Evolutionary conservation across 1,139 yeast species (phyloP).

Genomic region (Geotrichum reessii): DNA sequence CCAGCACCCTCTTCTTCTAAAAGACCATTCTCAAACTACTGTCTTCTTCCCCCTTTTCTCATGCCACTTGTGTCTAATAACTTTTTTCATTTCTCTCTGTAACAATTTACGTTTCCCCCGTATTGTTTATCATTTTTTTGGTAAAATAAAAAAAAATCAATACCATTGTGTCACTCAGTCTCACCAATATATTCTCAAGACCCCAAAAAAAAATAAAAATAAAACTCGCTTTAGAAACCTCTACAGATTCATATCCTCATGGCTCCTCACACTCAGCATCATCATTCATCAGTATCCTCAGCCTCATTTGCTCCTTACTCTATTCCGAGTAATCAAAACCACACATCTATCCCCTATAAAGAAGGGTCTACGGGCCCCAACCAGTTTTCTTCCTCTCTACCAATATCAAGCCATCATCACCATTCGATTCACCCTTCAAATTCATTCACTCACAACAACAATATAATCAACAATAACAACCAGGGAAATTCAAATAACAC

Average conservation of each 20-base stretch:
- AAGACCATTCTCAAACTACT: no score
- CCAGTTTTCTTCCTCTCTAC: constrained; percentile 9
- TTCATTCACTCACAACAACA: background rate
- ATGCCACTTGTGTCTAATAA: background rate
- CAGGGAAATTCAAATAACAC: background rate
- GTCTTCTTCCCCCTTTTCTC: constrained; percentile 5
- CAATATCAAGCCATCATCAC: constrained; percentile 3
- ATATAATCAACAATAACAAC: constrained; percentile 22
- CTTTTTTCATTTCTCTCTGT: background rate
- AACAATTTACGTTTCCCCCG: background rate
- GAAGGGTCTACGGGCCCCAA: constrained; percentile 8
- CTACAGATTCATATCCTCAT: background rate
- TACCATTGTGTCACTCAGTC: no score
- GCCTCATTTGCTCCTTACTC: constrained; percentile 5
- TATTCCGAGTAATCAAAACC: background rate
- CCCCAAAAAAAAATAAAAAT: background rate
- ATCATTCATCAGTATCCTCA: constrained; percentile 1
- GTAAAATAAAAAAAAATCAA: no score
- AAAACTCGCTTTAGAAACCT: no score
- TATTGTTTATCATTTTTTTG: background rate
- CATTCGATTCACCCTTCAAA: background rate
- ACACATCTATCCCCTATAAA: background rate
- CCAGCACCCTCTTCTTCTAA: background rate
- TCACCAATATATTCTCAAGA: background rate
- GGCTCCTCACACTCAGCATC: constrained; percentile 9